Evolutionary conservation across 2,329 filamentous ascomycete species (phyloP), one percentile per base, ranked within the genome.

Genomic region (Phyllosticta citrichinensis): DNA sequence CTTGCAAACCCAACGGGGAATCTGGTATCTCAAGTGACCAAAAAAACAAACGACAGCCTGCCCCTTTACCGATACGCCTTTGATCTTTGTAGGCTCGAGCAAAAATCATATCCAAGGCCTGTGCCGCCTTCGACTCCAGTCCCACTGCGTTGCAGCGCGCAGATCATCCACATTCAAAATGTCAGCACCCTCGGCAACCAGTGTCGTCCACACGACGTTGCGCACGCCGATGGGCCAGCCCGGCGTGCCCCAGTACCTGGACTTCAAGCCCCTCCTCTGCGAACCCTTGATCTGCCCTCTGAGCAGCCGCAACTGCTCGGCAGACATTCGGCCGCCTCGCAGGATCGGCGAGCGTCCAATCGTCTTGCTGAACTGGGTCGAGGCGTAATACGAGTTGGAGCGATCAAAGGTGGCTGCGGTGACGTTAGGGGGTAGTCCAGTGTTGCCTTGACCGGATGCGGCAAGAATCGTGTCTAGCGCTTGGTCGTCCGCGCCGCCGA

Each of bases 321-420:
- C 60, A 0, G 75, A 79, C 1, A 88, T 69, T 2, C 72, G 73
- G 3, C 78, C 79, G 67, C 69, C 77, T 75, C 70, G 79, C 54
- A 77, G 73, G 35, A 33, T 47, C 30, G 53, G 56, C 5, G 50
- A 25, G n/a, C 51, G 52, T n/a, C 55, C 56, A 14, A 89, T 76
- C 0, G 79, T 70, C 3, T 71, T 67, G 19, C 71, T 73, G 67
- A 89, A 86, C 17, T 81, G 79, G 2, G 80, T 78, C 55, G 82
- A 86, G 19, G 86, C 84, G 70, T 88, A 89, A 72, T 84, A 86
- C 3, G 84, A 87, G 69, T 87, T 89, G 19, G 74, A 73, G 4
- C 83, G 86, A 69, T 87, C 89, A 19, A 74, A 73, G 0, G 70
- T 70, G 64, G 76, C 73, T 27, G 76, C 72, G 2, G 67, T 67